Evolutionary conservation across 345 rosid species (phyloP), one percentile per base, ranked within the genome.

Genomic region (Streptanthus diversifolius): DNA sequence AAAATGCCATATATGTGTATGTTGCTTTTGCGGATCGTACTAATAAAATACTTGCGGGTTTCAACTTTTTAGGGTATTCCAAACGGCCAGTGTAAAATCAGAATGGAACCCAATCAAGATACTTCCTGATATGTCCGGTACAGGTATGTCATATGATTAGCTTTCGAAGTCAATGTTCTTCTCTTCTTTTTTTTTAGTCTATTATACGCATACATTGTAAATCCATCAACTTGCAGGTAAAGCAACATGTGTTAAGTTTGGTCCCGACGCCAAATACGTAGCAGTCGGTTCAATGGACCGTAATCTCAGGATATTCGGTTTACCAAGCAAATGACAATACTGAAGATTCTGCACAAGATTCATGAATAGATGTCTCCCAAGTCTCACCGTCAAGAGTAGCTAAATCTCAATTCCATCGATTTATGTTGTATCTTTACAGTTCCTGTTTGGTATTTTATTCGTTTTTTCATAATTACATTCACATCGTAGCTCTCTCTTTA

Each of bases 271-370:
- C 22, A 90, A 83, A 69, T 95, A 87, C 79, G 48, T 91, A 56
- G 97, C 93, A 3, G 96, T 92, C 0, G 95, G 98, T 67, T 90
- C 98, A n/a, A 92, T 92, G 99, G 99, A 95, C 73, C 93, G 92
- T 56, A 92, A 95, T 72, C 90, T 92, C 22, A 84, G 95, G 55
- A 79, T 95, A 76, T 92, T 90, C 29, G 98, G 96, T 35, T 75
- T 88, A 70, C 93, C 97, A 1, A 73, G 59, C 7, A 85, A 85
- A 83, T 33, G 88, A 81, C 27, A 75, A 24, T 36, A 60, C 45
- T 12, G 66, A 40, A 4, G 76, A 71, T 35, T 49, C 76, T 66
- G 63, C 85, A 27, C 35, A 32, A 18, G 98, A 93, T 48, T 80
- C 85, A 17, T 74, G 67, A 74, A 68, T 30, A 36, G 49, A 24